Evolutionary conservation across 208 protist species (phyloP).

Genomic region (Strigomonas culicis): DNA sequence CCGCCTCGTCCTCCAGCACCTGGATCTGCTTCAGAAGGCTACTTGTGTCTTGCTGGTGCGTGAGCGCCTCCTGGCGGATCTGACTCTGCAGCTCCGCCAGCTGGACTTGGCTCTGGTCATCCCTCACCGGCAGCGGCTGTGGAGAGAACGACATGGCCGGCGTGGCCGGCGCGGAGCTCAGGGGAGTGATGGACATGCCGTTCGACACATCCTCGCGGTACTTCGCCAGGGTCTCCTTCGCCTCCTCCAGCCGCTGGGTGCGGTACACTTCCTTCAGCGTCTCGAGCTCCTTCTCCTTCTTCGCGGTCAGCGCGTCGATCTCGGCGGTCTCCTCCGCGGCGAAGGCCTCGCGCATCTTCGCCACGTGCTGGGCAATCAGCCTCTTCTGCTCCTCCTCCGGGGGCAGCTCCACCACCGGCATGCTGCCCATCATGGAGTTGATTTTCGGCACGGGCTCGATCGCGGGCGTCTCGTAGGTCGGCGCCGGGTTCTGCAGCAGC

Average conservation of each 20-base stretch:
- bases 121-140: too few species aligned
- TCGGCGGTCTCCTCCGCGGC: conserved; percentile 17
- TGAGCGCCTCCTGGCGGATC: too few species aligned
- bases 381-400: conserved; percentile 37
- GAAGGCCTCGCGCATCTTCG: conserved; percentile 16
- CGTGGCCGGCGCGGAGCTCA: too few species aligned
- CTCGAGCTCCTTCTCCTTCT: conserved; percentile 24
- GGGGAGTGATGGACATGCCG: neutral
- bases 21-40: neutral
- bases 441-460: conserved; percentile 31
- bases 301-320: conserved; percentile 13
- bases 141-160: too few species aligned
- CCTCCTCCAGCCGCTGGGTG: conserved; percentile 17
- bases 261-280: conserved; percentile 24
- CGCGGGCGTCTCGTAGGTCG: conserved; percentile 24
- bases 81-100: too few species aligned
- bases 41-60: too few species aligned
- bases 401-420: conserved; percentile 20
- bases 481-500: conserved; percentile 37
- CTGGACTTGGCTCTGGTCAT: too few species aligned
- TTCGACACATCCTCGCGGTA: conserved; percentile 1
- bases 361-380: conserved; percentile 20
- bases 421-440: conserved; percentile 22
- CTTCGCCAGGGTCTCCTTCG: conserved; percentile 12
- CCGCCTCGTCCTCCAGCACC: neutral